Evolutionary conservation across 2,329 filamentous ascomycete genomes (phyloP).

Genomic region (Pseudocercospora musae): DNA sequence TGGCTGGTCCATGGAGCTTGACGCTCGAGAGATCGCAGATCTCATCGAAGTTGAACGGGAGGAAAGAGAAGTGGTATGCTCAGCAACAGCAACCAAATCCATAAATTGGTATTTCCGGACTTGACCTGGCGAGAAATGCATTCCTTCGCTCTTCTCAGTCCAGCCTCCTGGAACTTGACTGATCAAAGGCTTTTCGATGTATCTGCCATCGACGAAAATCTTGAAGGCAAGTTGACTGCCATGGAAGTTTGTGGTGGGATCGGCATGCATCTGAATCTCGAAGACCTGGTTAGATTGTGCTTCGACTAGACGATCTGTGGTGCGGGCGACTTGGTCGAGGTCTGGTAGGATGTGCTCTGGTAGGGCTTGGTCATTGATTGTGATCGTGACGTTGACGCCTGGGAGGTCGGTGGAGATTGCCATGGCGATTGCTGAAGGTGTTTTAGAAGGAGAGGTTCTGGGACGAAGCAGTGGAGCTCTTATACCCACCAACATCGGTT

Average conservation of each 20-base stretch:
- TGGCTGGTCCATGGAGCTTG: background rate
- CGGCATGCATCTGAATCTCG: conserved; percentile 6
- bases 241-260: background rate
- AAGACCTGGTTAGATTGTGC: conserved; percentile 13
- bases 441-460: too few species aligned
- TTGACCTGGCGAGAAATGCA: conserved; percentile 3
- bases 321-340: conserved; percentile 5
- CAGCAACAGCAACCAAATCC: background rate
- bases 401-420: background rate
- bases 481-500: too few species aligned
- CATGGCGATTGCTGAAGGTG: background rate
- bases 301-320: conserved; percentile 11
- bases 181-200: conserved; percentile 12
- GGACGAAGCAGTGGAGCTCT: too few species aligned
- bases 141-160: conserved; percentile 9
- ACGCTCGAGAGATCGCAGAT: background rate
- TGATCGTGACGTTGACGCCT: background rate
- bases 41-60: background rate
- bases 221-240: conserved; percentile 10
- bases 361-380: conserved; percentile 6
- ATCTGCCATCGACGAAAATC: conserved; percentile 13
- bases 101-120: conserved; percentile 13
- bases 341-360: conserved; percentile 12
- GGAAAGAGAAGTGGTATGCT: background rate
- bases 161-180: background rate